These are phyloP conservation scores for Phytophthora podocarpi DNA, from an alignment of 352 stramenopile genomes.

Conservation along the genomic window DNA sequence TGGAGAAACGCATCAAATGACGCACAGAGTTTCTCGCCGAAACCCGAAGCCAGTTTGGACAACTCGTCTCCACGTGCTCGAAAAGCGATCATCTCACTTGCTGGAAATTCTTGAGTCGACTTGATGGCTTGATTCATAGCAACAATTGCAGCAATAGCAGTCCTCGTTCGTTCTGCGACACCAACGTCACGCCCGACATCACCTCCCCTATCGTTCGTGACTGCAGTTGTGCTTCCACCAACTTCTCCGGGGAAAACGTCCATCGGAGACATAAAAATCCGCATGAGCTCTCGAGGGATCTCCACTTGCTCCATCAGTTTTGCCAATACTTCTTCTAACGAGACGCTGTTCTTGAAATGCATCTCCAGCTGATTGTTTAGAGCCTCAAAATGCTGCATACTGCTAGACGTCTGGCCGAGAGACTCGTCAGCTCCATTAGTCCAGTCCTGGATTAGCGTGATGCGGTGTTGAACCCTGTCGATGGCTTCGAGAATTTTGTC, in stretches of 20 bases:
- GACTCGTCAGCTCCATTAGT: conserved; percentile 65
- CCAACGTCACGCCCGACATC: conserved; percentile 23
- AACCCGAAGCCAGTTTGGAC: conserved; percentile 39
- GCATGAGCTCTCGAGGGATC: conserved; percentile 60
- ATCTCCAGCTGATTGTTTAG: conserved; percentile 84
- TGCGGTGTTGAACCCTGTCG: conserved; percentile 49
- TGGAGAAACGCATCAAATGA: conserved; percentile 67
- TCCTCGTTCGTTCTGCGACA: conserved; percentile 35
- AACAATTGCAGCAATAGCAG: conserved; percentile 47
- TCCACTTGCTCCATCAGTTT: conserved; percentile 57
- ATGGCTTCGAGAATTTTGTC: conserved; percentile 68
- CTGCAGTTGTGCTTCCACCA: conserved; percentile 7
- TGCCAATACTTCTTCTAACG: conserved; percentile 60
- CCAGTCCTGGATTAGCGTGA: conserved; percentile 57
- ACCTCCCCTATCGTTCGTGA: conserved; percentile 3
- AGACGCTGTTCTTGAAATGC: conserved; percentile 81
- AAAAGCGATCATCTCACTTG: conserved; percentile 71
- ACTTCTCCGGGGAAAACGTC: conserved; percentile 54
- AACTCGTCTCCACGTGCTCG: conserved; percentile 61
- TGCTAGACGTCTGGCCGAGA: conserved; percentile 62
- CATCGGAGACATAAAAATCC: conserved; percentile 52
- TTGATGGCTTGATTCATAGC: conserved; percentile 61
- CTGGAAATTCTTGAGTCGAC: conserved; percentile 59
- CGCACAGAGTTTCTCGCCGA: conserved; percentile 59
- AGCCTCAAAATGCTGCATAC: conserved; percentile 80